Base-by-base conservation (phyloP, 192 early-diverging fungal genomes). In the Dissophora globulifera region DNA sequence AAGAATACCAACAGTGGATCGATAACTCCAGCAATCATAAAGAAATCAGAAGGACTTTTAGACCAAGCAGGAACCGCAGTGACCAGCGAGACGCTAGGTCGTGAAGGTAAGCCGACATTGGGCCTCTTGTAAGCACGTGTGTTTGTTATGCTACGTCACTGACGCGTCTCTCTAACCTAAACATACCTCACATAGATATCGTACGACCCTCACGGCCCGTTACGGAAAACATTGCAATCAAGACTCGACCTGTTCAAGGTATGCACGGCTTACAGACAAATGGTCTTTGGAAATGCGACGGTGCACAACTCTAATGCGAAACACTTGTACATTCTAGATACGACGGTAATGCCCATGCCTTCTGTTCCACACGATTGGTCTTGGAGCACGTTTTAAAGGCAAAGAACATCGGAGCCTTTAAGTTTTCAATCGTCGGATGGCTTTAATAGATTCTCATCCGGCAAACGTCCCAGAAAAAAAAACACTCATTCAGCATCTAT, bases 291-390 rank as follows among this genome's bases (percentile, higher is more conserved):
- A n/a, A n/a, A n/a, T n/a, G n/a, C n/a, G n/a, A n/a, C n/a, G n/a
- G n/a, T n/a, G n/a, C n/a, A n/a, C n/a, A n/a, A n/a, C n/a, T n/a
- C n/a, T n/a, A n/a, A n/a, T n/a, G n/a, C n/a, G n/a, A n/a, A n/a
- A n/a, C n/a, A n/a, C n/a, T n/a, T n/a, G n/a, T n/a, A 20, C 19
- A n/a, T 9, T 1, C 8, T 67, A 67, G 72, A 76, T 13, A 30
- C 57, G 10, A 45, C 63, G 1, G 47, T 33, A 3, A 76, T 76
- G 72, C 72, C 72, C 20, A 76, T 76, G 72, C 72, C 72, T 16
- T 76, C 72, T 3, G 72, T 76, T 13, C 72, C 72, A 19, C 72
- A 76, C 19, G 72, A 76, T 41, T 76, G 72, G 72, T 76, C 72
- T 10, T 76, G 72, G 72, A 76, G 72, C 38, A 76, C 72, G 22